phyloP scores from a whole-genome alignment of 164 flowering plant species.

The Piper longum region DNA sequence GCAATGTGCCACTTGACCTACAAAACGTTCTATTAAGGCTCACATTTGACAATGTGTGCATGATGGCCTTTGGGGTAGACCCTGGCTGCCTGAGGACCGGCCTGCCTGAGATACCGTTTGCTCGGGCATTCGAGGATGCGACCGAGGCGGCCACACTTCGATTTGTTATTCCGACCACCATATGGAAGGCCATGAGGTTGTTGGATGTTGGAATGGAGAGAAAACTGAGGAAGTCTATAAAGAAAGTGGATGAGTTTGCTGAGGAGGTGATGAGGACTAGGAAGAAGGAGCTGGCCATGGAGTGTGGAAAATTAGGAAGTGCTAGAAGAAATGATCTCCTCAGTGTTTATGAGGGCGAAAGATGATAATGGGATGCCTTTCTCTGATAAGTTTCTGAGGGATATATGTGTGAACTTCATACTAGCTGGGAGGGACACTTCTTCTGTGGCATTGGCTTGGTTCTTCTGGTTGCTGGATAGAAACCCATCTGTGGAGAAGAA shows the following conservation, averaged over 20 bases:
- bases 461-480: slow-evolving; percentile 64
- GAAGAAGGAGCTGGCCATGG: slow-evolving; percentile 47
- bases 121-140: slow-evolving; percentile 71
- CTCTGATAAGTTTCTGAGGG: slow-evolving; percentile 66
- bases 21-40: slow-evolving; percentile 68
- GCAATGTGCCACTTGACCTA: slow-evolving; percentile 28
- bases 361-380: slow-evolving; percentile 57
- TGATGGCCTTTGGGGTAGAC: slow-evolving; percentile 89
- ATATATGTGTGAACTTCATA: slow-evolving; percentile 82
- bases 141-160: slow-evolving; percentile 58
- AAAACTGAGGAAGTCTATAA: slow-evolving; percentile 40
- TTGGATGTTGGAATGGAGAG: slow-evolving; percentile 44
- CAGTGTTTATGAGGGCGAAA: slow-evolving; percentile 49
- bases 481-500: slow-evolving; percentile 53
- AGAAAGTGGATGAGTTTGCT: slow-evolving; percentile 59
- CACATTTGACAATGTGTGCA: slow-evolving; percentile 91
- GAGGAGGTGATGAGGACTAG: slow-evolving; percentile 46
- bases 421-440: slow-evolving; percentile 94
- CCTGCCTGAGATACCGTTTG: slow-evolving; percentile 70
- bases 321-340: slow-evolving; percentile 48
- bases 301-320: background rate
- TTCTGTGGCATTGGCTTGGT: slow-evolving; percentile 85
- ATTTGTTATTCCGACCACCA: slow-evolving; percentile 51
- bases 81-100: slow-evolving; percentile 65
- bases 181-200: slow-evolving; percentile 63